Evolutionary conservation across 78 protist genomes (phyloP).

Genomic region (Salpingoeca rosetta): DNA sequence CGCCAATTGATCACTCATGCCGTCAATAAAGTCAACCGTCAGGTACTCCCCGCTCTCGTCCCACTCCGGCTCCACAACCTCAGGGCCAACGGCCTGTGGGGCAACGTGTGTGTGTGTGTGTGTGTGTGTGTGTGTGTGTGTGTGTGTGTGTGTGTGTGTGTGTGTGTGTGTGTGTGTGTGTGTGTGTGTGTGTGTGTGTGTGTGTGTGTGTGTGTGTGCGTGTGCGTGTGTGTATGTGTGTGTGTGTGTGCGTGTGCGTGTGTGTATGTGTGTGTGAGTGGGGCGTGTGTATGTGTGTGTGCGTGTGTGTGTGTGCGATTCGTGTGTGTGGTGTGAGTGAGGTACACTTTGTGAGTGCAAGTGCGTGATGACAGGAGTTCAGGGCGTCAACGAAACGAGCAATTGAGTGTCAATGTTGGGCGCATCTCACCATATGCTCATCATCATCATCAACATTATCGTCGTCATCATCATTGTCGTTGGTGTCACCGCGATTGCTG

Average conservation of each 20-base stretch:
- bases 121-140: constrained; percentile 3
- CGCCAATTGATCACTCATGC: background rate
- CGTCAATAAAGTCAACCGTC: background rate
- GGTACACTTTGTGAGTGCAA: background rate
- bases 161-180: background rate
- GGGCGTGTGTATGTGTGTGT: too few species aligned
- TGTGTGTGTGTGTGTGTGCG: constrained; percentile 1
- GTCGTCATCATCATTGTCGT: background rate
- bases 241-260: background rate
- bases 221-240: background rate
- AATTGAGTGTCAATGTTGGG: background rate
- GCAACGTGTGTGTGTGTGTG: too few species aligned
- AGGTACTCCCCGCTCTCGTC: background rate
- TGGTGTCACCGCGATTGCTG: background rate
- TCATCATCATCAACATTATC: too few species aligned
- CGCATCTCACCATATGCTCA: too few species aligned
- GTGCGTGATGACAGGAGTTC: background rate
- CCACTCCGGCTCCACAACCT: background rate
- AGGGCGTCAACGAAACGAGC: background rate
- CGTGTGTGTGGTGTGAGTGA: too few species aligned
- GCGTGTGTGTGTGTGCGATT: too few species aligned
- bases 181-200: background rate
- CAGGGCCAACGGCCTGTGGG: background rate
- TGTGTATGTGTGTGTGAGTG: background rate
- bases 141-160: background rate